Base-by-base conservation (phyloP, 257 asterid genomes). In the Solanum tarijense region DNA sequence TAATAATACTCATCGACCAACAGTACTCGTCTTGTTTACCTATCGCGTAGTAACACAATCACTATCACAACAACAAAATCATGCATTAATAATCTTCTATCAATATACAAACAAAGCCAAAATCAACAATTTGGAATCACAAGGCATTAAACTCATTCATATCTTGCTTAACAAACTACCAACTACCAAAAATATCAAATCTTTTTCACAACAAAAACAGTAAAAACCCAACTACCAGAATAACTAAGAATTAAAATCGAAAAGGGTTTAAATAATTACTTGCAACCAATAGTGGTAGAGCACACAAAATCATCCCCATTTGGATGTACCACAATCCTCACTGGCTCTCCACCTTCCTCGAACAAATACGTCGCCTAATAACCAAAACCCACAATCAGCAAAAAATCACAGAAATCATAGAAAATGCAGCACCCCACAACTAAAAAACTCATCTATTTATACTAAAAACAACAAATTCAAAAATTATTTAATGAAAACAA, bases 211-310 rank as follows among this genome's bases (percentile, higher is more conserved):
- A 32, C 11, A 38, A 38, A 74, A 39, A 82, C 73, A 75, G 46
- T 38, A 87, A 83, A 16, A 86, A 41, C 27, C 43, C 55, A 39
- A 73, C 43, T 32, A 6, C 29, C 52, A 39, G 11, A 43, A 14
- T 14, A 32, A 39, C 43, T 39, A 39, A 39, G 3, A 39, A 39
- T 39, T 39, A 39, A 39, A 39, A 39, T 39, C 4, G 62, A 38
- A 9, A 5, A 23, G 84, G 29, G 21, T 75, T 75, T 38, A 21
- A 84, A 66, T 48, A 92, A 95, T 87, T 86, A 97, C 98, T 92
- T 97, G 99, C 99, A 95, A 91, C 97, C 98, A n/a, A 92, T 72
- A 87, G 94, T 94, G 73, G 98, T 94, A 39, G 99, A 96, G 90
- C 98, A 96, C 89, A 96, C 98, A 18, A 97, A 87, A 65, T 90